phyloP scores from a whole-genome alignment of 1,284 basidiomycete species.

The Boletus nobilissimus region DNA sequence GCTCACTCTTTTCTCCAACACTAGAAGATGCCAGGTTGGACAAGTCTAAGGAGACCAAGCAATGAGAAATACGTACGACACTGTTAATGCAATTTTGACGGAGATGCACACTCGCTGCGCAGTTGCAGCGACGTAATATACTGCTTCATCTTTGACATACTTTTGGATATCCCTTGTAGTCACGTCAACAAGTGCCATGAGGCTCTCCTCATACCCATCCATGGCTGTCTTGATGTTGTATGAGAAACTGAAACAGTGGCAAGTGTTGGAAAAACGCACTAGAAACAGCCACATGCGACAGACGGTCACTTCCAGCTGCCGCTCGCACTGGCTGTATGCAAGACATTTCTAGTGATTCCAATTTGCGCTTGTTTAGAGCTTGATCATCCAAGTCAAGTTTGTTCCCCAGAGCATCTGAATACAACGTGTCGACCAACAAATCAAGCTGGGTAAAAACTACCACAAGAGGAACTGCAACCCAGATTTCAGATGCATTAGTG shows the following conservation, averaged over 20 bases:
- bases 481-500: not conserved
- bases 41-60: not conserved
- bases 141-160: not conserved
- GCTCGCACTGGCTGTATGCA: not conserved
- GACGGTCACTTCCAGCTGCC: not conserved
- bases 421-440: not conserved
- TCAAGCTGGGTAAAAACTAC: not conserved
- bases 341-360: not conserved
- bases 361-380: not conserved
- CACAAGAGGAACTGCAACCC: not conserved
- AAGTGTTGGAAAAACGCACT: not conserved
- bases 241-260: not conserved
- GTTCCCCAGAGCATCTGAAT: not conserved
- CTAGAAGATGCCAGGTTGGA: not conserved
- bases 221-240: not conserved
- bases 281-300: not conserved
- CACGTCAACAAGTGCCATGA: not conserved
- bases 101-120: not conserved
- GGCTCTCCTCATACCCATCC: not conserved
- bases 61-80: not conserved
- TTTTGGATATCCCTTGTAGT: not conserved
- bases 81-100: slow-evolving; percentile 12
- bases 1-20: not conserved
- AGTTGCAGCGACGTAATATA: not conserved
- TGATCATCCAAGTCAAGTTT: not conserved